Evolutionary conservation across 2,329 filamentous ascomycete species (phyloP).

Genomic region (Fulvia fulva): DNA sequence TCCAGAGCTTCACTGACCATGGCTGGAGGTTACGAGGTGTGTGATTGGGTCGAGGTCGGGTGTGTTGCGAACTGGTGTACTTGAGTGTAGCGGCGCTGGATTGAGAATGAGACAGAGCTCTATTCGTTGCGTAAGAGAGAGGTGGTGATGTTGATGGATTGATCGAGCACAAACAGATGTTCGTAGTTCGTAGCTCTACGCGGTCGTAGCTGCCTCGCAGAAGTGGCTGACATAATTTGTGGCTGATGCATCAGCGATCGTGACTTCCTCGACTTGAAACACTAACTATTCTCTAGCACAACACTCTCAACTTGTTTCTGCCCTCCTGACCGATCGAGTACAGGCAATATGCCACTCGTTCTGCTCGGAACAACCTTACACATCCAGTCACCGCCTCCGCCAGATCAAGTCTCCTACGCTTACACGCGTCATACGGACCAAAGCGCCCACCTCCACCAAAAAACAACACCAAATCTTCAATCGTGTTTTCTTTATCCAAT

Average conservation of each 20-base stretch:
- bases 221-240: not conserved
- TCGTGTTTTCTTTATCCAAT: too few species aligned
- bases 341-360: not conserved
- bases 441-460: too few species aligned
- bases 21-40: slow-evolving; percentile 17
- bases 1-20: slow-evolving; percentile 24
- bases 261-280: not conserved
- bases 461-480: too few species aligned
- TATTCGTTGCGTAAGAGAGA: not conserved
- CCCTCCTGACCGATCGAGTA: too few species aligned
- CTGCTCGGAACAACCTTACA: not conserved
- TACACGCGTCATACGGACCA: too few species aligned
- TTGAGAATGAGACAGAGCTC: not conserved
- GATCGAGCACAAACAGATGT: not conserved
- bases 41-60: not conserved
- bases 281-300: not conserved
- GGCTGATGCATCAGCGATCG: not conserved
- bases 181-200: not conserved
- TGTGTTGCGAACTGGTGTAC: not conserved
- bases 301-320: not conserved
- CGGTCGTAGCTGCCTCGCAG: not conserved
- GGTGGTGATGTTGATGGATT: slow-evolving; percentile 5
- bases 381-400: not conserved
- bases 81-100: not conserved
- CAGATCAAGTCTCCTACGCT: not conserved